These are phyloP conservation scores for Apodospora peruviana DNA, from an alignment of 495 filamentous ascomycete genomes.

Conservation along the genomic window DNA sequence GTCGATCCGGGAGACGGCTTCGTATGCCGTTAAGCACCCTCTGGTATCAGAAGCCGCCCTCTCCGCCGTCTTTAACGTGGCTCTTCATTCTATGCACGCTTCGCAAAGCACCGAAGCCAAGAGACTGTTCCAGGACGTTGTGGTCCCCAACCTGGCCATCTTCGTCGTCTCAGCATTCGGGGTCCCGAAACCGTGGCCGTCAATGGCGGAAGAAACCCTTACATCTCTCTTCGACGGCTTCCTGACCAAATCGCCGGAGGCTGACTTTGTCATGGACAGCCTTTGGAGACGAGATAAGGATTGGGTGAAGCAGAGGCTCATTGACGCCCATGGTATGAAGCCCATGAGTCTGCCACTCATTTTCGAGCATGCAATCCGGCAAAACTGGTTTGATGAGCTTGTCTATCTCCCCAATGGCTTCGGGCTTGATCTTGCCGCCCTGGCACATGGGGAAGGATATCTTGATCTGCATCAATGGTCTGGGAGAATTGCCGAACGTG, in stretches of 20 bases:
- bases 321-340: slow-evolving; percentile 71
- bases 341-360: slow-evolving; percentile 71
- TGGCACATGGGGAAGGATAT: slow-evolving; percentile 75
- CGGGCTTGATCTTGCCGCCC: slow-evolving; percentile 80
- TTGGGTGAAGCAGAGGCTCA: slow-evolving; percentile 74
- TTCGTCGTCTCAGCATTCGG: slow-evolving; percentile 76
- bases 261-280: slow-evolving; percentile 80
- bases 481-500: slow-evolving; percentile 55
- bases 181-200: slow-evolving; percentile 50
- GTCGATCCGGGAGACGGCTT: slow-evolving; percentile 63
- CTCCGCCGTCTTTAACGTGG: slow-evolving; percentile 72
- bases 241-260: slow-evolving; percentile 46
- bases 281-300: slow-evolving; percentile 81
- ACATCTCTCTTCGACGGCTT: slow-evolving; percentile 48
- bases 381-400: slow-evolving; percentile 77
- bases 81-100: slow-evolving; percentile 58
- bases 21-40: slow-evolving; percentile 73
- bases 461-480: slow-evolving; percentile 83
- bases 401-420: slow-evolving; percentile 70
- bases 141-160: slow-evolving; percentile 63
- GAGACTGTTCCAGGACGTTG: slow-evolving; percentile 59
- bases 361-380: slow-evolving; percentile 71
- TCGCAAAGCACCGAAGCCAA: slow-evolving; percentile 63
- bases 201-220: slow-evolving; percentile 49
- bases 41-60: slow-evolving; percentile 84